phyloP scores from a whole-genome alignment of 495 filamentous ascomycete species.

The Staphylotrichum tortipilum region DNA sequence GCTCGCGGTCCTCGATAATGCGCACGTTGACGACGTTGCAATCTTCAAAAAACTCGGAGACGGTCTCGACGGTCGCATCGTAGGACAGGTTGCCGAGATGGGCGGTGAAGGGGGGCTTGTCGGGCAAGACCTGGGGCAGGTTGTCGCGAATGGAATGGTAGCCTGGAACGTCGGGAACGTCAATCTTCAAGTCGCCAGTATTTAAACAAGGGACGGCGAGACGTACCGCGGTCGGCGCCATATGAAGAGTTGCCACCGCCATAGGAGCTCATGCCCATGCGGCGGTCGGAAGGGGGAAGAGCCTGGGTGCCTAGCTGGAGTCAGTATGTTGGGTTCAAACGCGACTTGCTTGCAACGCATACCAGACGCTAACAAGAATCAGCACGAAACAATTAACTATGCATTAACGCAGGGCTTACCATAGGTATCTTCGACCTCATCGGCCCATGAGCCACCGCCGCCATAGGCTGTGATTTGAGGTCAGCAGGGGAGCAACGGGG shows the following conservation, averaged over 20 bases:
- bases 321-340: constrained; percentile 1
- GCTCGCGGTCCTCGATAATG: constrained; percentile 90
- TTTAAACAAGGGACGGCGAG: background rate
- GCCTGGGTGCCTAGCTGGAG: constrained; percentile 33
- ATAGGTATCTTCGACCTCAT: constrained; percentile 87
- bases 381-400: background rate
- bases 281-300: constrained; percentile 36
- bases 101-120: constrained; percentile 85
- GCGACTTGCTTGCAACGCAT: background rate
- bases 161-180: constrained; percentile 28
- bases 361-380: background rate
- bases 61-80: constrained; percentile 71
- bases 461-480: constrained; percentile 52
- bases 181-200: background rate
- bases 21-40: constrained; percentile 84
- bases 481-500: constrained; percentile 12
- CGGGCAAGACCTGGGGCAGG: constrained; percentile 65
- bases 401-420: constrained; percentile 41
- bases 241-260: constrained; percentile 19
- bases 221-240: constrained; percentile 27
- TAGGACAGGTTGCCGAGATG: constrained; percentile 96
- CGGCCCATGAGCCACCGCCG: constrained; percentile 82
- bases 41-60: constrained; percentile 73
- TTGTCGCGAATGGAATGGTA: constrained; percentile 63
- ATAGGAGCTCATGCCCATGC: constrained; percentile 20